phyloP scores from a whole-genome alignment of 2,329 filamentous ascomycete species.

The Fusarium citri region DNA sequence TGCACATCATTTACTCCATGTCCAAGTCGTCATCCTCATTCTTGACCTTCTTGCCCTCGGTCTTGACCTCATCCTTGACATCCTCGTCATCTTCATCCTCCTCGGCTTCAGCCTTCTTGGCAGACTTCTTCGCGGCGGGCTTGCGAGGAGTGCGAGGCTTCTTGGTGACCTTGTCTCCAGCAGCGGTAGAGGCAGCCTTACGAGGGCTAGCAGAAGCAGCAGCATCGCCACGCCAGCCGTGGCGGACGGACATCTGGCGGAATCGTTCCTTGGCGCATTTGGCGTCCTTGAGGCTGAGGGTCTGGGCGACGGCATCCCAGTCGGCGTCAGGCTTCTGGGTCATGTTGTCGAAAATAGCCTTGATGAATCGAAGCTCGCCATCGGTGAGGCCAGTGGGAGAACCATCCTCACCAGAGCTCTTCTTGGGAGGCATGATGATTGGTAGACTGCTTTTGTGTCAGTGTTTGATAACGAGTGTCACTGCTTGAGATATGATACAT shows the following conservation, averaged over 20 bases:
- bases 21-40: constrained; percentile 1
- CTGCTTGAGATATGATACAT: background rate
- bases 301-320: constrained; percentile 54
- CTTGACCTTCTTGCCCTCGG: constrained; percentile 14
- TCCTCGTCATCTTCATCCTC: constrained; percentile 36
- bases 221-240: constrained; percentile 52
- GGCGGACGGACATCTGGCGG: constrained; percentile 55
- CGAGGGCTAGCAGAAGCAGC: constrained; percentile 39
- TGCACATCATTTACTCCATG: background rate
- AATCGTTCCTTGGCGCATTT: constrained; percentile 58
- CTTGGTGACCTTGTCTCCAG: constrained; percentile 49
- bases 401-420: constrained; percentile 38
- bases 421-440: constrained; percentile 50
- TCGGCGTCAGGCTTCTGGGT: constrained; percentile 55
- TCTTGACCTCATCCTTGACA: constrained; percentile 8
- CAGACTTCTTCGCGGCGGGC: constrained; percentile 47
- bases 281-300: constrained; percentile 54
- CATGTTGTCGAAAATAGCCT: constrained; percentile 57
- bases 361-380: constrained; percentile 54
- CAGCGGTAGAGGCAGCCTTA: constrained; percentile 43
- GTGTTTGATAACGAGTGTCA: background rate
- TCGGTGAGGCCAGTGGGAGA: constrained; percentile 48
- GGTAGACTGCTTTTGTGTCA: constrained; percentile 17
- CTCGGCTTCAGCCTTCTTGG: constrained; percentile 47
- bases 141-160: constrained; percentile 46